Evolutionary conservation across 164 flowering plant genomes (phyloP), one percentile per base, ranked within the genome.

Genomic region (Akebia trifoliata): DNA sequence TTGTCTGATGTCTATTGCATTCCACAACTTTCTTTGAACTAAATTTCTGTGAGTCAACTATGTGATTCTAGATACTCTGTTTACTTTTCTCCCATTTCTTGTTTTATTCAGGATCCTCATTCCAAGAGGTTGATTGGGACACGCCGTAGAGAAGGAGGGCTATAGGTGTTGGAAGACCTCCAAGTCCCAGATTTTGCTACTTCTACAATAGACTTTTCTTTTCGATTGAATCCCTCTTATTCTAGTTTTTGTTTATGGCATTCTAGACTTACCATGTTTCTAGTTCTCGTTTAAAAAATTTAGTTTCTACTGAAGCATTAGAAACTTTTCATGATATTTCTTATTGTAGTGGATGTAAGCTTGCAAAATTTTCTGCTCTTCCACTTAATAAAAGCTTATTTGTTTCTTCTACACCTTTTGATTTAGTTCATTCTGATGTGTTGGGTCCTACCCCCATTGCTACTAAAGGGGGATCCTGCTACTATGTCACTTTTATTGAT

Each of bases 291-390:
- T 24, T 45, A 10, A 45, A 0, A 20, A 20, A 15, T 45, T 45
- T 45, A 20, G 49, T 12, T 0, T 45, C 49, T 6, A 45, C 2
- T 0, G 49, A 6, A 5, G 10, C 7, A 17, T 24, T 18, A 5
- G 49, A 7, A 45, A 21, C 17, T 3, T 22, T 20, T 45, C 29
- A 45, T 11, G 8, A 45, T 12, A 45, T 45, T 45, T 45, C 7
- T 45, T 8, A 45, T 18, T 45, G 21, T 45, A 45, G 49, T 45
- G 49, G 49, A 6, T 45, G 49, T 7, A 45, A 45, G 21, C 21
- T 45, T 17, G 49, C 6, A 15, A 45, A 45, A 45, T 45, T 45
- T 45, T 45, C n/a, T n/a, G n/a, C n/a, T n/a, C n/a, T n/a, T 37
- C 40, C 3, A 10, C 1, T 46, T 25, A 46, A 20, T 46, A 17